These are phyloP conservation scores for Adiantum capillusveneris DNA, from an alignment of 75 land plant species.

Conservation along the genomic window DNA sequence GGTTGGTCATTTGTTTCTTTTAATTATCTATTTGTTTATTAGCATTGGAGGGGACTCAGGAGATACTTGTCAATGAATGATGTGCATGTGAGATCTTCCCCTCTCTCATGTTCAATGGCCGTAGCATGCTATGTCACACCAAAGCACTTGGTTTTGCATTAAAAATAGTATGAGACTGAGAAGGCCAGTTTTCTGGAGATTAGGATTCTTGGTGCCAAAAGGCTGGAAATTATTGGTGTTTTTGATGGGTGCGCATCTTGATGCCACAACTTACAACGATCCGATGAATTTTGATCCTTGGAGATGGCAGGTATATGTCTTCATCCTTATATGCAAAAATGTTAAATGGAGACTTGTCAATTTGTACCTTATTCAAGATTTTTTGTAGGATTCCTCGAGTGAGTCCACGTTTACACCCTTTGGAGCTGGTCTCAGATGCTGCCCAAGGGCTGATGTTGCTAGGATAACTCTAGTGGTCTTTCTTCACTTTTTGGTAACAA, in stretches of 20 bases:
- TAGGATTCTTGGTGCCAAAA: slow-evolving; percentile 53
- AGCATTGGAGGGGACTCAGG: no score
- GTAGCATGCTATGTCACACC: no score
- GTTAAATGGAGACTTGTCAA: no score
- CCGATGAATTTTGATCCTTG: slow-evolving; percentile 50
- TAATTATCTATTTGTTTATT: neutral
- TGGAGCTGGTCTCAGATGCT: slow-evolving; percentile 72
- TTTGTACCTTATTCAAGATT: no score
- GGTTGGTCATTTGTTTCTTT: slow-evolving; percentile 18
- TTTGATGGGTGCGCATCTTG: slow-evolving; percentile 46
- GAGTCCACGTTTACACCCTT: slow-evolving; percentile 48
- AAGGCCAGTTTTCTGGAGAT: no score
- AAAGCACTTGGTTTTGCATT: no score
- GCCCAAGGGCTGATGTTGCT: slow-evolving; percentile 63
- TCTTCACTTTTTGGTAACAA: slow-evolving; percentile 54
- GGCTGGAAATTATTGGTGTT: slow-evolving; percentile 50
- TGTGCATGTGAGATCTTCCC: no score
- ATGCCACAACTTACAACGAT: slow-evolving; percentile 31
- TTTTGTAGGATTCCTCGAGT: neutral
- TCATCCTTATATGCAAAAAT: no score
- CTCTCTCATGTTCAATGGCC: no score
- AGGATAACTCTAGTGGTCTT: slow-evolving; percentile 51
- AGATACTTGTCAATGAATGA: no score
- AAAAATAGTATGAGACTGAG: no score
- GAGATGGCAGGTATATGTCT: slow-evolving; percentile 66